Conservation (phyloP, 2,329 filamentous ascomycete species). For the Aspergillus awamori region DNA sequence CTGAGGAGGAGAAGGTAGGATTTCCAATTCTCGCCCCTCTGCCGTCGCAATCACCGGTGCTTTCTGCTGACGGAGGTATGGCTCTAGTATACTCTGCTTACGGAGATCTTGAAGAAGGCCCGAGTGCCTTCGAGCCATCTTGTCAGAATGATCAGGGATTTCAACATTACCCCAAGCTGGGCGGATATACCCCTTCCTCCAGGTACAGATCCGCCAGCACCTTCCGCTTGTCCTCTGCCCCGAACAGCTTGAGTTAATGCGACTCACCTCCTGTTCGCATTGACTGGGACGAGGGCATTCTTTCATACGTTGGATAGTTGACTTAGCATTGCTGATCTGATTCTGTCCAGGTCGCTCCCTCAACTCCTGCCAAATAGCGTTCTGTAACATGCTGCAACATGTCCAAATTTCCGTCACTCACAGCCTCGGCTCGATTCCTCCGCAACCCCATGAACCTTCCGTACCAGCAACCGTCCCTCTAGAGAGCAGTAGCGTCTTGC, state of each 20-base stretch:
- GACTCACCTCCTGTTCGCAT: constrained; percentile 2
- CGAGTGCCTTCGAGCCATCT: constrained; percentile 41
- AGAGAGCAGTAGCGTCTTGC: constrained; percentile 29
- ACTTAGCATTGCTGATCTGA: constrained; percentile 18
- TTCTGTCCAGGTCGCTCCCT: constrained; percentile 41
- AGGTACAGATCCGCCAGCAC: constrained; percentile 37
- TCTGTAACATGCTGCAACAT: constrained; percentile 37
- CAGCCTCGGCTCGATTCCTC: constrained; percentile 20
- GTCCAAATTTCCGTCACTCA: constrained; percentile 22
- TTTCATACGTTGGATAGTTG: not conserved
- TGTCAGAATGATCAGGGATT: constrained; percentile 43
- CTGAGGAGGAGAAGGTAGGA: constrained; percentile 51
- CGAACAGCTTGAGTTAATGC: not conserved
- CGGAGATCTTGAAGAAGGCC: constrained; percentile 47
- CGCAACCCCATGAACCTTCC: constrained; percentile 27
- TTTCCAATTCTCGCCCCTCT: not conserved
- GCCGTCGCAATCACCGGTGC: not conserved
- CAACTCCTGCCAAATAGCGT: constrained; percentile 42
- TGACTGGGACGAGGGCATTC: not conserved
- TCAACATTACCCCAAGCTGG: constrained; percentile 42
- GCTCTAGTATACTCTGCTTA: constrained; percentile 44
- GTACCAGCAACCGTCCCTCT: constrained; percentile 24
- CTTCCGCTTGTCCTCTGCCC: constrained; percentile 11
- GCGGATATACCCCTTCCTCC: constrained; percentile 46
- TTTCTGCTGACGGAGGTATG: constrained; percentile 8